Percentiles rank a stretch among this genome's conserved stretches.
phyloP scores from a whole-genome alignment of 306 rosid genomes.

The Cajanus cajan region DNA sequence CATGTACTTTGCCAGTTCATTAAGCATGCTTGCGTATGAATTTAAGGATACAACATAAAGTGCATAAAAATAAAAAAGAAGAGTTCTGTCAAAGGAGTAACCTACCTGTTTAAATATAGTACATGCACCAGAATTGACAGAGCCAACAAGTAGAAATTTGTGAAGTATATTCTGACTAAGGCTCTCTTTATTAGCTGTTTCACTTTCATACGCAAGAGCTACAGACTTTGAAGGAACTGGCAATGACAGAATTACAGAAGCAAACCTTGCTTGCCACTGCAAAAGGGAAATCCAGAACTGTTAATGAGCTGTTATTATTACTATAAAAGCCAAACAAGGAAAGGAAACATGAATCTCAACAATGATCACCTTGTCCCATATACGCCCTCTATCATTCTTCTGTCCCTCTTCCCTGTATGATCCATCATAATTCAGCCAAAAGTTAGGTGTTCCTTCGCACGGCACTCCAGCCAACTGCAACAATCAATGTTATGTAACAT shows the following conservation, averaged over 20 bases:
- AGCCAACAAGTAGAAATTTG: constrained; percentile 71
- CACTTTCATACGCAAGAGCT: constrained; percentile 31
- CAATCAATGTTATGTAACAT: constrained; percentile 14
- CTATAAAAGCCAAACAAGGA: constrained; percentile 2
- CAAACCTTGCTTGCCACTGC: constrained; percentile 48
- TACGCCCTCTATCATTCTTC: constrained; percentile 44
- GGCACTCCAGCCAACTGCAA: constrained; percentile 75
- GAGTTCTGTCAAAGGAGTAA: constrained; percentile 3
- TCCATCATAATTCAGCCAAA: constrained; percentile 76
- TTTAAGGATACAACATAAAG: background rate
- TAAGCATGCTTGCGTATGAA: background rate
- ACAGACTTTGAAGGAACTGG: constrained; percentile 52
- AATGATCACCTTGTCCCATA: constrained; percentile 74
- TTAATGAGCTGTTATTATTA: constrained; percentile 15
- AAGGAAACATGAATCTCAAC: background rate
- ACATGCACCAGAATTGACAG: constrained; percentile 70
- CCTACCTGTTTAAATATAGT: constrained; percentile 83
- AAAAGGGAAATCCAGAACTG: constrained; percentile 20
- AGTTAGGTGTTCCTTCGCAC: constrained; percentile 72
- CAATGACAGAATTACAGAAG: constrained; percentile 46
- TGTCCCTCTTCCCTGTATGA: constrained; percentile 83
- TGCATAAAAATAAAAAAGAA: background rate
- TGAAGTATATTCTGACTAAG: constrained; percentile 30
- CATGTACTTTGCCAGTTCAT: background rate
- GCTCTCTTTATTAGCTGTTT: background rate